phyloP scores from a whole-genome alignment of 129 eudicot species.

The carrot (Daucus carota) region DH1_v3.0 NC_030388.2:19264501-19265000 shows the following conservation, averaged over 20 bases:
- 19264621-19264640: constrained; percentile 83
- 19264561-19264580: constrained; percentile 77
- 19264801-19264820: constrained; percentile 95
- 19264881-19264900: constrained; percentile 60
- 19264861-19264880: constrained; percentile 94
- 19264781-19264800: constrained; percentile 62
- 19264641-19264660: constrained; percentile 75
- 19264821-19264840: constrained; percentile 80
- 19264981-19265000: neutral
- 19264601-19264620: constrained; percentile 71
- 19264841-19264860: constrained; percentile 68
- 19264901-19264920: constrained; percentile 39
- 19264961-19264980: neutral
- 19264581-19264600: constrained; percentile 61
- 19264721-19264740: constrained; percentile 5
- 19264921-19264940: neutral
- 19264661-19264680: constrained; percentile 62
- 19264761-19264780: constrained; percentile 5
- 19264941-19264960: too few relatives aligned
- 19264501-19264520: constrained; percentile 5
- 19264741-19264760: neutral
- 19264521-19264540: constrained; percentile 14
- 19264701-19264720: constrained; percentile 73
- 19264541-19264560: constrained; percentile 15
- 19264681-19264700: constrained; percentile 83